A percentile compares a stretch with the other conserved stretches of the same genome.
Evolutionary conservation across 208 protist genomes (phyloP).

Genomic region (Leishmania guyanensis): DNA sequence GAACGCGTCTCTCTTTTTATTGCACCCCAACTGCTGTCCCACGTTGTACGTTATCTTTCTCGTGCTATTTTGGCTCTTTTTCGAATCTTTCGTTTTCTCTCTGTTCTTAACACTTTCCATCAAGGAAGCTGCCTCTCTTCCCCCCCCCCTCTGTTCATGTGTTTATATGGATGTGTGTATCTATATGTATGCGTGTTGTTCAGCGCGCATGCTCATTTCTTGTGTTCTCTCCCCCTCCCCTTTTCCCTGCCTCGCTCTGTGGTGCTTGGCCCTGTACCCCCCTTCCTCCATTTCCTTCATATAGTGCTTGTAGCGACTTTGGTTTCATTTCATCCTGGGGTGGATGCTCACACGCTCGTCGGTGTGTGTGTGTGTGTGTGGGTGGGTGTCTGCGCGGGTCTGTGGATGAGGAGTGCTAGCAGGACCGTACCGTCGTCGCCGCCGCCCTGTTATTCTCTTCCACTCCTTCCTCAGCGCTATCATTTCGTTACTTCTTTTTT

Average conservation of each 20-base stretch:
- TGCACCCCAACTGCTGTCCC: neutral
- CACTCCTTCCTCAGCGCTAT: neutral
- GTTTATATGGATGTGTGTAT: neutral
- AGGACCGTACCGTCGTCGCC: neutral
- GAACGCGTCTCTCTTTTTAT: neutral
- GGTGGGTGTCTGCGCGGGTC: neutral
- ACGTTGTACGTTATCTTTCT: neutral
- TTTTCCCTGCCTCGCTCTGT: neutral
- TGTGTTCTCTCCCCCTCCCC: neutral
- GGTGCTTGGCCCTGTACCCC: no score
- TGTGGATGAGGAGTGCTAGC: neutral
- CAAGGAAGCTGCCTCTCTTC: neutral
- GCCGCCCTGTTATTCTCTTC: neutral
- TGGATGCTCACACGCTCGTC: neutral
- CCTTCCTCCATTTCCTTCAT: no score
- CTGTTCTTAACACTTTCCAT: neutral
- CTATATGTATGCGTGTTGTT: neutral
- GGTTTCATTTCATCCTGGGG: neutral
- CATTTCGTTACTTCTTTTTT: neutral
- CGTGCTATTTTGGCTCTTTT: neutral
- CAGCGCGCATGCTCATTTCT: neutral
- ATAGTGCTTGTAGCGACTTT: neutral
- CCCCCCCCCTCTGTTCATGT: neutral
- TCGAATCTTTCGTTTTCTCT: neutral
- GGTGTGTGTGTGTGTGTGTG: neutral